phyloP scores from a whole-genome alignment of 352 stramenopile species.

The Phytophthora kernoviae region DNA sequence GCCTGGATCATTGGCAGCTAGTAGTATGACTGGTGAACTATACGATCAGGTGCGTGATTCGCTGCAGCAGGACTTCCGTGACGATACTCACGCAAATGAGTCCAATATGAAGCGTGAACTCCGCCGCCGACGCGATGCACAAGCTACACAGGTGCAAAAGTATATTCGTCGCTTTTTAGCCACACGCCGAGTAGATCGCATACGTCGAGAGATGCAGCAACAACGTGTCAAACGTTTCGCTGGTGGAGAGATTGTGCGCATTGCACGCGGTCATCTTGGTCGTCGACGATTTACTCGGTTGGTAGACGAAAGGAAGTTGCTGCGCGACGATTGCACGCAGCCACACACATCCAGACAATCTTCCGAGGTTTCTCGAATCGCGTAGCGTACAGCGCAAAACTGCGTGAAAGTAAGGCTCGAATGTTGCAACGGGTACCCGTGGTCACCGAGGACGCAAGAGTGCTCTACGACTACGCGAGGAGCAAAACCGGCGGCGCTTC shows the following conservation, averaged over 20 bases:
- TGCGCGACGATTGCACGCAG: conserved; percentile 28
- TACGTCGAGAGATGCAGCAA: conserved; percentile 45
- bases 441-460: conserved; percentile 58
- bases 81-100: conserved; percentile 57
- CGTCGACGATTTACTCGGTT: conserved; percentile 48
- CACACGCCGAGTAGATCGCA: conserved; percentile 27
- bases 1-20: conserved; percentile 6
- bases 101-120: conserved; percentile 52
- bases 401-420: conserved; percentile 48
- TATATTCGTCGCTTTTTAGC: conserved; percentile 64
- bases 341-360: conserved; percentile 66
- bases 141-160: conserved; percentile 60
- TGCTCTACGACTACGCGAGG: conserved; percentile 46
- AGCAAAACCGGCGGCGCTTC: conserved; percentile 42
- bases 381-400: conserved; percentile 42
- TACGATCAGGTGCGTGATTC: conserved; percentile 36
- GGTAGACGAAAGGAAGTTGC: conserved; percentile 22
- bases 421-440: conserved; percentile 76
- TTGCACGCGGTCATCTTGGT: conserved; percentile 64
- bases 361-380: conserved; percentile 72
- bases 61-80: conserved; percentile 48
- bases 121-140: conserved; percentile 45
- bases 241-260: conserved; percentile 65
- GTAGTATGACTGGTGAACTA: conserved; percentile 22
- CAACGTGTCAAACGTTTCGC: conserved; percentile 52